Base-by-base conservation (phyloP, 345 rosid genomes). In the Pugionium dolabratum region DNA sequence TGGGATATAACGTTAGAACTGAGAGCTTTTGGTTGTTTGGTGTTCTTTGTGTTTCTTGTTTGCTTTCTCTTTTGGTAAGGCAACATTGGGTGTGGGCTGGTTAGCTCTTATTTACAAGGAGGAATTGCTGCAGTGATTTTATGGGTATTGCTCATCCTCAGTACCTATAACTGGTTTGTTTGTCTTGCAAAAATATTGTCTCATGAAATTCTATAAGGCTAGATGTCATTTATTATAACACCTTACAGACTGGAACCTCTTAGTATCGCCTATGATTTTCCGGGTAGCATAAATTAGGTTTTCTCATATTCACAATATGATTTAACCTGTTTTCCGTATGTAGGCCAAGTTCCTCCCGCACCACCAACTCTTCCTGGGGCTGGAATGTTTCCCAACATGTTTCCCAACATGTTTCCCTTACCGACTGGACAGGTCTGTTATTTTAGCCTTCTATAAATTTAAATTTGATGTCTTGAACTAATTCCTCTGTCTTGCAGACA, bases 131-230 rank as follows among this genome's bases (percentile, higher is more conserved):
- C 87, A 78, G 74, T 65, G 77, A 81, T 80, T 82, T 75, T 87
- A 81, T 87, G 81, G 95, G 85, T 86, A 83, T 83, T 85, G 79
- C 87, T 84, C 89, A 72, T 80, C 87, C 82, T 86, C 89, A 79
- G 90, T 75, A 76, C 78, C 78, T 76, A 74, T 81, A 70, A 79
- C 78, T 84, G 82, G 82, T 79, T 82, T 84, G 18, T 82, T 90
- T 75, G 87, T 74, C 78, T 68, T 76, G 80, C 74, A 54, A 72
- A 54, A 72, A 69, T 64, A 64, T 71, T 46, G 78, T 73, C 67
- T 71, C 71, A 62, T 50, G 70, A 68, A 67, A 74, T 78, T 70
- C 66, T 77, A 79, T 59, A 66, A 62, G 70, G 55, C 69, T 36
- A 28, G 41, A 62, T 53, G 66, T 78, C 62, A 47, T 35, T 70